phyloP scores from a whole-genome alignment of 2,329 filamentous ascomycete species.

The Colletotrichum navitas region DNA sequence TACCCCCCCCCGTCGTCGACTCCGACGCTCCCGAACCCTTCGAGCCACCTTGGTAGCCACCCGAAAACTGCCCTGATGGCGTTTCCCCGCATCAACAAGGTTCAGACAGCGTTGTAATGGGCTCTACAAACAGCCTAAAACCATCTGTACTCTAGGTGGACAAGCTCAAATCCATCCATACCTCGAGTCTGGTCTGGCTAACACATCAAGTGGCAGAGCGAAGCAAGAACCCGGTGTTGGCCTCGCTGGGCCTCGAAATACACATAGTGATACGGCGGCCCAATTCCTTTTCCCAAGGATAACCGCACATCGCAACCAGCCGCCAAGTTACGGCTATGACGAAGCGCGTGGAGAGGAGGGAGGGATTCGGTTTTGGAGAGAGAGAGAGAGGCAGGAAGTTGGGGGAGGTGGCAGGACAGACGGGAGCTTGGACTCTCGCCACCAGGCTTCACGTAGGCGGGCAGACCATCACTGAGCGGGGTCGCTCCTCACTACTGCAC shows the following conservation, averaged over 20 bases:
- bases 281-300: not conserved
- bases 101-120: not conserved
- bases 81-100: conserved; percentile 1
- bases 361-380: not conserved
- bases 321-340: not conserved
- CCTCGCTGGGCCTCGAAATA: not conserved
- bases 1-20: not conserved
- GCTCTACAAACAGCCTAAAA: not conserved
- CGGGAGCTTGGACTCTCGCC: not conserved
- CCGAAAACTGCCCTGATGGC: conserved; percentile 2
- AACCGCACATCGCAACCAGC: not conserved
- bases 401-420: not conserved
- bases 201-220: not conserved
- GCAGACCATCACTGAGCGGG: not conserved
- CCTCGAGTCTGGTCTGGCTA: not conserved
- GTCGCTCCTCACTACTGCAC: not conserved
- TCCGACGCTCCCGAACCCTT: not conserved
- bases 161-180: not conserved
- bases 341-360: too few relatives aligned
- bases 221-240: not conserved
- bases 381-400: not conserved
- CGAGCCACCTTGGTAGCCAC: not conserved
- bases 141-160: not conserved
- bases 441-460: not conserved
- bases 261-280: not conserved